These are phyloP conservation scores for Ganoderma resinaceum DNA, from an alignment of 1,284 basidiomycete genomes.

Conservation along the genomic window DNA sequence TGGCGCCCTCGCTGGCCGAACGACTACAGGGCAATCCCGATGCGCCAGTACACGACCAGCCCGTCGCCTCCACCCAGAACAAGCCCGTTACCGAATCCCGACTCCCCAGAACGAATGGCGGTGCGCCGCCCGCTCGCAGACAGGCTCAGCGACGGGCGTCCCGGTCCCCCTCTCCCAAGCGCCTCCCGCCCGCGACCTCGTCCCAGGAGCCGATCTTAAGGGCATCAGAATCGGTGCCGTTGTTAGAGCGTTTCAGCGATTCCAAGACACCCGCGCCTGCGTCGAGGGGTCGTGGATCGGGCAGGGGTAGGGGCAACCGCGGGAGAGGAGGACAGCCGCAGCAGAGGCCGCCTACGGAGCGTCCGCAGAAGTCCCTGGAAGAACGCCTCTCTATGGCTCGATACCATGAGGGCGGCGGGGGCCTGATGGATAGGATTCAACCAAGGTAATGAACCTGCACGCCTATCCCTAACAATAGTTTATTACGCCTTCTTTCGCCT, in stretches of 20 bases:
- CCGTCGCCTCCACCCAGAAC: not conserved
- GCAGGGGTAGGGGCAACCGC: not conserved
- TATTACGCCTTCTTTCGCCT: not conserved
- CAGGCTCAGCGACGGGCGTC: slow-evolving; percentile 7
- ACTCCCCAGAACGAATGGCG: not conserved
- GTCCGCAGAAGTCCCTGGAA: not conserved
- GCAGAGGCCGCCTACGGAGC: not conserved
- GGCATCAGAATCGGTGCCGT: not conserved
- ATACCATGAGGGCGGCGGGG: not conserved
- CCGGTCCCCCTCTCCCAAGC: not conserved
- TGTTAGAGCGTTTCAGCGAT: not conserved
- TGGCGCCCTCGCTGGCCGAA: slow-evolving; percentile 1
- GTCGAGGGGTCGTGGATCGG: not conserved
- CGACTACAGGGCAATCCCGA: not conserved
- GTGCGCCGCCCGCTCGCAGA: not conserved
- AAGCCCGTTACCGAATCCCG: not conserved
- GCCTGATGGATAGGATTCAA: not conserved
- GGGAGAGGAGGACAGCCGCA: not conserved
- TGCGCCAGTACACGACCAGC: not conserved
- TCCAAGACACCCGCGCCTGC: not conserved
- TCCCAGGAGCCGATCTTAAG: not conserved
- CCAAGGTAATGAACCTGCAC: not conserved
- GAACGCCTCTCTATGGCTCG: not conserved
- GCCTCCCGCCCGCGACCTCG: not conserved
- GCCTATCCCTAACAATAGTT: not conserved